phyloP scores from a whole-genome alignment of 1,139 yeast genomes.

The Yamadazyma diospyri region DNA sequence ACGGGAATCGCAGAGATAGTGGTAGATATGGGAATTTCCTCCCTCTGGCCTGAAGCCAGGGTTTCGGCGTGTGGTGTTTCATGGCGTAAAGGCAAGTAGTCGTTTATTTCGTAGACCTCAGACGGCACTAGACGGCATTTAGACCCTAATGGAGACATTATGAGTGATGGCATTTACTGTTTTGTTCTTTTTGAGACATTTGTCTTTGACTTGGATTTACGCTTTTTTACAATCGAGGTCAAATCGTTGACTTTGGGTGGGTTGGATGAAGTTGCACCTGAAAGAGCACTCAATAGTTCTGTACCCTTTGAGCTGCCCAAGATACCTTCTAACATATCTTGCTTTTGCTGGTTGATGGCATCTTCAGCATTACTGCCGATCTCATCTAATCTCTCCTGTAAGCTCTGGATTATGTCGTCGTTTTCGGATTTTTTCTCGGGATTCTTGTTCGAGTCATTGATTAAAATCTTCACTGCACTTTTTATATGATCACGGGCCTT shows the following conservation, averaged over 20 bases:
- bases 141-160: too few species aligned
- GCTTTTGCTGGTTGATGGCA: conserved; percentile 52
- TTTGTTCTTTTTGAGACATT: too few species aligned
- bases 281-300: conserved; percentile 8
- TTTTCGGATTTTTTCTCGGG: conserved; percentile 38
- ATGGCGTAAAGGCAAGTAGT: too few species aligned
- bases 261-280: neutral
- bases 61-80: too few species aligned
- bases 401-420: conserved; percentile 50
- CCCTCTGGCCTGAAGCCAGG: too few species aligned
- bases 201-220: conserved; percentile 21
- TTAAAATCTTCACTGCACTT: conserved; percentile 60
- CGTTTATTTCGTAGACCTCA: too few species aligned
- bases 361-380: conserved; percentile 51
- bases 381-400: conserved; percentile 50
- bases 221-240: conserved; percentile 32
- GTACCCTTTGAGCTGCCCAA: conserved; percentile 44
- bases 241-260: conserved; percentile 29
- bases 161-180: too few species aligned
- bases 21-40: too few species aligned
- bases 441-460: conserved; percentile 32
- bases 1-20: too few species aligned
- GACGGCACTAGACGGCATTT: too few species aligned
- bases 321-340: conserved; percentile 58
- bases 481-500: conserved; percentile 59